A percentile compares a stretch with the other conserved stretches of the same genome.
phyloP scores from a whole-genome alignment of 805 yeast genomes.

The Wickerhamiella occidentalis region DNA sequence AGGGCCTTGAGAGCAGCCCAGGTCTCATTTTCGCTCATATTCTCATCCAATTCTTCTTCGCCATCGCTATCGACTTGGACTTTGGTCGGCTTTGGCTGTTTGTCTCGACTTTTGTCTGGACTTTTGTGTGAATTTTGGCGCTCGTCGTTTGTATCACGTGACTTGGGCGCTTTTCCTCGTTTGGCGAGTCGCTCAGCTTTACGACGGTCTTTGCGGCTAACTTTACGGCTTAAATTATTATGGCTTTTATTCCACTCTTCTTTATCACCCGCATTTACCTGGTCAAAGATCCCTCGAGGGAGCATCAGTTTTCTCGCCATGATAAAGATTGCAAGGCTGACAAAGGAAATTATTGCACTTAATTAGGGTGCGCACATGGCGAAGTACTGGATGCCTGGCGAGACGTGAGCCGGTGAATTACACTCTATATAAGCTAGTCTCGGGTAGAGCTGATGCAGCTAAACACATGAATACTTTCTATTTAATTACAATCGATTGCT shows the following conservation, averaged over 20 bases:
- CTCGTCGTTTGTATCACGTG: too few species aligned
- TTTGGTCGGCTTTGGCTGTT: not conserved
- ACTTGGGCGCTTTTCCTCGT: not conserved
- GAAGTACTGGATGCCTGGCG: too few species aligned
- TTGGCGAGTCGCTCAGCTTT: conserved; percentile 9
- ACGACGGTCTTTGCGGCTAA: conserved; percentile 15
- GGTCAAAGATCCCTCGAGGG: conserved; percentile 16
- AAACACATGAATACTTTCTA: not conserved
- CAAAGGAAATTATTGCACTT: not conserved
- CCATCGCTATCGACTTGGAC: not conserved
- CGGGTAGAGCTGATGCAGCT: too few species aligned
- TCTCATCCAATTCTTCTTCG: conserved; percentile 22
- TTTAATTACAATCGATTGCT: conserved; percentile 21
- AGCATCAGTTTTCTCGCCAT: conserved; percentile 15
- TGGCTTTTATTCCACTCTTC: conserved; percentile 20
- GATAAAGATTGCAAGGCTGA: not conserved
- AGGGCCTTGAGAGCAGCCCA: conserved; percentile 25
- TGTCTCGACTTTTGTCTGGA: conserved; percentile 1
- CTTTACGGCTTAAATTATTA: conserved; percentile 14
- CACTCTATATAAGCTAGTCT: too few species aligned
- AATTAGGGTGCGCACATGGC: not conserved
- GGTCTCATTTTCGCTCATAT: conserved; percentile 21
- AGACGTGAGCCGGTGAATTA: too few species aligned
- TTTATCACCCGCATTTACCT: conserved; percentile 14
- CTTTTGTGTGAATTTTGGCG: not conserved